Percentiles rank a stretch among this genome's conserved stretches.
Evolutionary conservation across 108 stramenopile species (phyloP).

Genomic region (Cyclotella choctawhatcheeana): DNA sequence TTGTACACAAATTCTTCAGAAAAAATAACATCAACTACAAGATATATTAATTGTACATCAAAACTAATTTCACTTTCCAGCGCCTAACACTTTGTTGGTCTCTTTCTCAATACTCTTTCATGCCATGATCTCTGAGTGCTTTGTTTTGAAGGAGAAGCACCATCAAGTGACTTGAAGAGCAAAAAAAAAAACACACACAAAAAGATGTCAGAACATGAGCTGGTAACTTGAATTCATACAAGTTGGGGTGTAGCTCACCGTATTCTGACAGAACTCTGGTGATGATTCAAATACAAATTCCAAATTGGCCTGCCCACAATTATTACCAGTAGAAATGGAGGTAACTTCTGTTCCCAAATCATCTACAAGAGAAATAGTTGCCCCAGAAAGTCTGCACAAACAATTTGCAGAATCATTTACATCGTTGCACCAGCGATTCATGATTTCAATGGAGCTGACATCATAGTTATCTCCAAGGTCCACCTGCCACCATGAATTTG

Average conservation of each 20-base stretch:
- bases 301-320: background rate
- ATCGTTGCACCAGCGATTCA: background rate
- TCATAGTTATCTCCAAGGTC: background rate
- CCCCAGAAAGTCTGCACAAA: background rate
- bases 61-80: too few relatives aligned
- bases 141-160: background rate
- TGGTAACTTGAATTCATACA: background rate
- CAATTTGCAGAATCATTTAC: background rate
- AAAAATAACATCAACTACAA: too few relatives aligned
- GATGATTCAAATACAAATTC: background rate
- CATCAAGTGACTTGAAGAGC: background rate
- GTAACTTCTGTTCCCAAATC: background rate
- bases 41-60: background rate
- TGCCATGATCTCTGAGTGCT: background rate
- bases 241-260: background rate
- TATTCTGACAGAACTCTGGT: background rate
- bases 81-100: background rate
- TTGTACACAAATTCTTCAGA: too few relatives aligned
- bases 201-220: background rate
- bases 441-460: too few relatives aligned
- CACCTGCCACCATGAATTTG: background rate
- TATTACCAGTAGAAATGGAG: background rate
- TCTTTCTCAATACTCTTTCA: background rate
- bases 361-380: too few relatives aligned
- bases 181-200: background rate